These are phyloP conservation scores for Aspergillus calidoustus DNA, from an alignment of 2,329 filamentous ascomycete genomes.

Conservation along the genomic window DNA sequence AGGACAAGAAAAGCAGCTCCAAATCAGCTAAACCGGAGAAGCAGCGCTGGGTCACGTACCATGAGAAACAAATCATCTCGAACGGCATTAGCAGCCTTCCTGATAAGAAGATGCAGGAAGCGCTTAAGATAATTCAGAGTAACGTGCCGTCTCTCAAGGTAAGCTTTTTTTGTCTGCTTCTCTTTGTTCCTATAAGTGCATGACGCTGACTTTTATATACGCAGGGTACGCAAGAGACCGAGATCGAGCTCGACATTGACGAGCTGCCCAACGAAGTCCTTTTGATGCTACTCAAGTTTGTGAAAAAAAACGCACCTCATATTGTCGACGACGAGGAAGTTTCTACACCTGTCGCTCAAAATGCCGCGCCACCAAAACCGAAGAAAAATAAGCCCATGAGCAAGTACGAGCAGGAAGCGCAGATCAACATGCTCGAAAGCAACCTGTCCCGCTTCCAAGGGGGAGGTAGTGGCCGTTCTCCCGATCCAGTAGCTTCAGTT, in stretches of 20 bases:
- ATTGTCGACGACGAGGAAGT: conserved; percentile 49
- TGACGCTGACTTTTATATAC: conserved; percentile 18
- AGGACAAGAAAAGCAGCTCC: conserved; percentile 54
- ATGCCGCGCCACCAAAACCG: conserved; percentile 45
- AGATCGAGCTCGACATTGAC: conserved; percentile 55
- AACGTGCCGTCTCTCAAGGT: conserved; percentile 75
- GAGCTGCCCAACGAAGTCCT: conserved; percentile 54
- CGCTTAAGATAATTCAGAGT: conserved; percentile 87
- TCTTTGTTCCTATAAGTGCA: neutral
- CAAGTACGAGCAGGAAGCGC: conserved; percentile 55
- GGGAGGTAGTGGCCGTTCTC: conserved; percentile 46
- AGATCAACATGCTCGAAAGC: conserved; percentile 54
- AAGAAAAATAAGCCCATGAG: conserved; percentile 60
- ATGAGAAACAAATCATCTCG: conserved; percentile 91
- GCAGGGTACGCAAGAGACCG: conserved; percentile 50
- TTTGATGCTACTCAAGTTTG: conserved; percentile 50
- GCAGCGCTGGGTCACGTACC: conserved; percentile 69
- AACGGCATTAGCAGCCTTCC: conserved; percentile 82
- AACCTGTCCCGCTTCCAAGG: conserved; percentile 53
- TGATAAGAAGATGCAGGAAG: conserved; percentile 74
- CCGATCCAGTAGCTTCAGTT: conserved; percentile 49
- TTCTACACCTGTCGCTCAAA: conserved; percentile 35
- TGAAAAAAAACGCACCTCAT: conserved; percentile 52
- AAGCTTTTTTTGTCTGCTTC: conserved; percentile 28
- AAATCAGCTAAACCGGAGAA: conserved; percentile 53